Conservation (phyloP, 2,329 filamentous ascomycete species). For the Trichoderma harzianum region DNA sequence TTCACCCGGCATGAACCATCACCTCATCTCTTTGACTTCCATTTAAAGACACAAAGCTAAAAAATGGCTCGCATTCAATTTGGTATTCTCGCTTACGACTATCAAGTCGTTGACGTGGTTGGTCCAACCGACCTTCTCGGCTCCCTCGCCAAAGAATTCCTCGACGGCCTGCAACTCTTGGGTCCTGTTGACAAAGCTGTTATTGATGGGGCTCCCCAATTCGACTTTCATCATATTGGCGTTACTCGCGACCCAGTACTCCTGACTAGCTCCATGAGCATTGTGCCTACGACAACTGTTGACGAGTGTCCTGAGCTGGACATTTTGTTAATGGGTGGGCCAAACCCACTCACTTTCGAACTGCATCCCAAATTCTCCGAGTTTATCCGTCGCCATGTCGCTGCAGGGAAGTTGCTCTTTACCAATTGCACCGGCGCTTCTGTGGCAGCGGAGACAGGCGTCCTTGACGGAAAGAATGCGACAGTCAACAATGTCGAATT, state of each 20-base stretch:
- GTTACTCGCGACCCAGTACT: conserved; percentile 30
- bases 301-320: conserved; percentile 38
- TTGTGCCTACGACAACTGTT: conserved; percentile 31
- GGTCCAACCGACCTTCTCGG: conserved; percentile 32
- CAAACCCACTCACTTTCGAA: conserved; percentile 27
- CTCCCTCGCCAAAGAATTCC: conserved; percentile 24
- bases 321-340: conserved; percentile 36
- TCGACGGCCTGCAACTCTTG: conserved; percentile 18
- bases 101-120: conserved; percentile 34
- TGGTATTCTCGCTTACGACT: conserved; percentile 29
- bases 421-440: conserved; percentile 38
- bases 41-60: background rate
- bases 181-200: conserved; percentile 22
- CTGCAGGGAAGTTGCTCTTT: conserved; percentile 35
- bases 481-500: conserved; percentile 40
- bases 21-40: background rate
- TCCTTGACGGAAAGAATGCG: conserved; percentile 41
- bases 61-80: conserved; percentile 27
- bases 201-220: conserved; percentile 27
- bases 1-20: background rate
- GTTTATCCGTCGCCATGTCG: conserved; percentile 35
- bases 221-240: conserved; percentile 36
- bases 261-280: conserved; percentile 11
- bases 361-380: conserved; percentile 30
- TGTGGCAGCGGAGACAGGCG: conserved; percentile 32